Evolutionary conservation across 306 rosid species (phyloP), one percentile per base, ranked within the genome.

Genomic region (Corylus americana): DNA sequence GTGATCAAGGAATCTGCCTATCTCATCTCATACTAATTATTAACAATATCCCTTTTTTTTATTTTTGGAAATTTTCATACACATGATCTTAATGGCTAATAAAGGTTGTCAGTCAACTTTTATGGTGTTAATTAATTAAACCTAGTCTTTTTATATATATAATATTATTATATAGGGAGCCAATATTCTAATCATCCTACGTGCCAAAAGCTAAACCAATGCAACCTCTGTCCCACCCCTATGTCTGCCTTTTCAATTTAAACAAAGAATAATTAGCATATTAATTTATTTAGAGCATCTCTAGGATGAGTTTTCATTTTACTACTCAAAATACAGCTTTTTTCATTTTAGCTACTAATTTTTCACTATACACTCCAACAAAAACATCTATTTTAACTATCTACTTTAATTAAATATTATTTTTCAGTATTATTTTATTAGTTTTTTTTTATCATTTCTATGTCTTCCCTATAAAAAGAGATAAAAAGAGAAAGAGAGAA

Each of bases 1-100:
- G 86, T 84, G 88, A 66, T 5, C 20, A 63, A 61, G 59, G 86
- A 87, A 84, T 84, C 88, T 74, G 49, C 27, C 72, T 70, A 16
- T 70, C 64, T 20, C 74, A 67, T 31, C 68, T 53, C 68, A 48
- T 58, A 14, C 59, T 12, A 70, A 59, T 45, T 13, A 70, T 22
- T 22, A 22, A 22, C 25, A 22, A 20, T n/a, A 67, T 66, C 74
- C 63, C 68, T 66, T 51, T 64, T 77, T 54, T 10, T 5, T 1
- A 31, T 63, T 16, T 16, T 64, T 85, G 92, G 84, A 68, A 47
- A 27, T 39, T 74, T 11, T 4, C 9, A 13, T 75, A 78, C 78
- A 29, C 29, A 18, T 37, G 27, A 66, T 70, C 42, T 27, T 80
- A 67, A 57, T 3, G 45, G 3, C 51, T 4, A 68, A 59, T 4